Conservation (phyloP, 441 rosid genomes). For the Gossypium schwendimanii region DNA sequence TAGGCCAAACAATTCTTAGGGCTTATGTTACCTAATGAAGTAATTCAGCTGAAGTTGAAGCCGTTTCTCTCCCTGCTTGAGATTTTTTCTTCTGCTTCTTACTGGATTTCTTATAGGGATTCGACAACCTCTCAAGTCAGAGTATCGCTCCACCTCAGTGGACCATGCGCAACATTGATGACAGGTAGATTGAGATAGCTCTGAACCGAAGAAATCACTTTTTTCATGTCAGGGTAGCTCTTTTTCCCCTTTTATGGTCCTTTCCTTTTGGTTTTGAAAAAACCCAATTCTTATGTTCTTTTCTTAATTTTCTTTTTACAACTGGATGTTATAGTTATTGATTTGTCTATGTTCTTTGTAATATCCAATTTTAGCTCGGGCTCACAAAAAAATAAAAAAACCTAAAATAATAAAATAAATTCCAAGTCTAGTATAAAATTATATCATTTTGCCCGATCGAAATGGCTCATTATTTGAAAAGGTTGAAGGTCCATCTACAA, state of each 20-base stretch:
- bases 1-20: background rate
- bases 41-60: conserved; percentile 11
- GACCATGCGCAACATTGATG: conserved; percentile 98
- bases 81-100: conserved; percentile 20
- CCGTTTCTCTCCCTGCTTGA: background rate
- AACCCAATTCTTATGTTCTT: background rate
- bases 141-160: conserved; percentile 96
- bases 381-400: too few species aligned
- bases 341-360: background rate
- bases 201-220: background rate
- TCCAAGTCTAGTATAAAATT: too few species aligned
- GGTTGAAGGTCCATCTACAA: too few species aligned
- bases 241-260: background rate
- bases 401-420: too few species aligned
- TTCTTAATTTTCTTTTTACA: background rate
- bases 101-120: conserved; percentile 58
- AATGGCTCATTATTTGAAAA: too few species aligned
- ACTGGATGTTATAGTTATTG: conserved; percentile 2
- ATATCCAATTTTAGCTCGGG: too few species aligned
- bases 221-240: background rate
- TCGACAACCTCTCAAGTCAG: conserved; percentile 96
- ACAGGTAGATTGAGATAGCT: conserved; percentile 46
- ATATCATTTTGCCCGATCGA: too few species aligned
- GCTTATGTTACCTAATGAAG: background rate
- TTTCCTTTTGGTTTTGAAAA: background rate